Conservation (phyloP, 345 rosid species). For the Salix purpurea region DNA sequence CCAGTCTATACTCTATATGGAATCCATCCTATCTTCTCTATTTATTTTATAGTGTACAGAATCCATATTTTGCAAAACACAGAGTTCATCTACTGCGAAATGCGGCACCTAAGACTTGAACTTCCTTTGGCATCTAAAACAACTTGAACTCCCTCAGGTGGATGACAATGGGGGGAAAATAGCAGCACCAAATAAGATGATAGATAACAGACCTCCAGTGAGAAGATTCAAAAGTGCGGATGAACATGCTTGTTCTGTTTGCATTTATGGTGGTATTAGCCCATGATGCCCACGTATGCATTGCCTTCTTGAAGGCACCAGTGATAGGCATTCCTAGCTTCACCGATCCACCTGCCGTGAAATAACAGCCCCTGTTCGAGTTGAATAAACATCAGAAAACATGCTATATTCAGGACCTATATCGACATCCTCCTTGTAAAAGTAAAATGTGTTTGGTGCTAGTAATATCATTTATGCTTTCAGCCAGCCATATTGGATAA, state of each 20-base stretch:
- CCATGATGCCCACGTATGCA: slow-evolving; percentile 31
- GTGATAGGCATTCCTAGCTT: slow-evolving; percentile 36
- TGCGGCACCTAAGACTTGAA: not conserved
- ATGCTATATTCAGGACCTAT: not conserved
- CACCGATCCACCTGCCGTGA: slow-evolving; percentile 44
- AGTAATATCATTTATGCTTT: slow-evolving; percentile 1
- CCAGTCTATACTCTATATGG: not conserved
- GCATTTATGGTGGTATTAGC: slow-evolving; percentile 19
- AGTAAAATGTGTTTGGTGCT: not conserved
- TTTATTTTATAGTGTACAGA: not conserved
- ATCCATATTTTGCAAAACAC: not conserved
- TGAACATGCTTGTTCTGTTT: slow-evolving; percentile 27
- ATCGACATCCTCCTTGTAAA: not conserved
- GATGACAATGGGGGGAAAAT: not conserved
- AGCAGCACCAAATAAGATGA: slow-evolving; percentile 4
- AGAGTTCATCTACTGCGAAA: not conserved
- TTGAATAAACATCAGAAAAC: not conserved
- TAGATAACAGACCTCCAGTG: slow-evolving; percentile 58
- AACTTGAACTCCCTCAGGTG: too few species aligned
- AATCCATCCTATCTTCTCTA: not conserved
- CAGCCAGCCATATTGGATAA: not conserved
- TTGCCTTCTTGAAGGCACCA: slow-evolving; percentile 20
- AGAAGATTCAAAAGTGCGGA: slow-evolving; percentile 69
- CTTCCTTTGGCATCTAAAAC: too few species aligned
- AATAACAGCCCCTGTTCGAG: slow-evolving; percentile 67